Conservation (phyloP, 129 eudicot genomes). For the Kitagawia praeruptora region DNA sequence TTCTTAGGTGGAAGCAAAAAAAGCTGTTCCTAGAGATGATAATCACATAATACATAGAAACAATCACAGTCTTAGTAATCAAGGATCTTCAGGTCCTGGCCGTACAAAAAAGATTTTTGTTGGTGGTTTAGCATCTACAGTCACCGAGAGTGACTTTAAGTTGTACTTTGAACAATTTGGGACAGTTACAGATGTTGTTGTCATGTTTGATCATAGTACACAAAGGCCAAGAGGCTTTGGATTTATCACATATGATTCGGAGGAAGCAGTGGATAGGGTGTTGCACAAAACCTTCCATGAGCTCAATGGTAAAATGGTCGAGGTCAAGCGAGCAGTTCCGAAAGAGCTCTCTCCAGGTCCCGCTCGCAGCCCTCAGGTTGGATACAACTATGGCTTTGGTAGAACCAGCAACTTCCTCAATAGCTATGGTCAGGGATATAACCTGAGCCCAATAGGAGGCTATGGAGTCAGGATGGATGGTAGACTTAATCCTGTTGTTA, state of each 20-base stretch:
- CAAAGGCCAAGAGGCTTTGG: conserved; percentile 95
- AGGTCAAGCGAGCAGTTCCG: conserved; percentile 88
- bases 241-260: conserved; percentile 78
- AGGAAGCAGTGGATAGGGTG: conserved; percentile 69
- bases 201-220: conserved; percentile 88
- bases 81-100: conserved; percentile 76
- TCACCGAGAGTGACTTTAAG: conserved; percentile 79
- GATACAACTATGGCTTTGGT: conserved; percentile 50
- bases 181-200: conserved; percentile 66
- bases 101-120: conserved; percentile 92
- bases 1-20: conserved; percentile 86
- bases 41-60: conserved; percentile 52
- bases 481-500: conserved; percentile 44
- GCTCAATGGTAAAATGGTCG: conserved; percentile 80
- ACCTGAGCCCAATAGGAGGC: conserved; percentile 56
- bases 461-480: conserved; percentile 67
- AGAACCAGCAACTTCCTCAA: conserved; percentile 48
- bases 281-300: conserved; percentile 72
- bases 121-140: conserved; percentile 88
- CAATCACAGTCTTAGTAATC: conserved; percentile 40
- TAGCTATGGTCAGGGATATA: conserved; percentile 66
- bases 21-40: conserved; percentile 93
- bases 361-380: conserved; percentile 52
- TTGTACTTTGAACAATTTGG: conserved; percentile 79
- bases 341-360: conserved; percentile 83